Conservation (phyloP, 192 early-diverging fungal species). For the Neocallimastix lanati region DNA sequence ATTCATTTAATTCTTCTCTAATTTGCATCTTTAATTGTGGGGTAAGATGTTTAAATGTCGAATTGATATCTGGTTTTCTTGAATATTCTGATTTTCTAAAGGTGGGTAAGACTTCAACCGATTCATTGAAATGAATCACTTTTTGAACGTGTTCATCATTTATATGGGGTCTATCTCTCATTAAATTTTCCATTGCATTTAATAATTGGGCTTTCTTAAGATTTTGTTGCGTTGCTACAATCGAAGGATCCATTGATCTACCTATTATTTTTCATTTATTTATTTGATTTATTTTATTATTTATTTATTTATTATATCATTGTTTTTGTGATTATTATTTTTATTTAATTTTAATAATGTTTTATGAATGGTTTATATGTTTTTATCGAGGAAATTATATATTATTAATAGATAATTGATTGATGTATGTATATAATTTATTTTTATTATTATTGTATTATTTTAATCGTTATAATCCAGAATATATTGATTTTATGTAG, state of each 20-base stretch:
- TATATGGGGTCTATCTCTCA: background rate
- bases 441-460: too few species aligned
- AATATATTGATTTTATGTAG: too few species aligned
- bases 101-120: slow-evolving; percentile 42
- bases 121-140: slow-evolving; percentile 3
- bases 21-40: slow-evolving; percentile 68
- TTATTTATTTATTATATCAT: too few species aligned
- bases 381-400: too few species aligned
- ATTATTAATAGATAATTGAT: too few species aligned
- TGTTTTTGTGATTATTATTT: too few species aligned
- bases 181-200: background rate
- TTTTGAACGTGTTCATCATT: background rate
- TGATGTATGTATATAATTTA: too few species aligned
- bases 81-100: slow-evolving; percentile 66
- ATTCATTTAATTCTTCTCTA: slow-evolving; percentile 86
- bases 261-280: background rate
- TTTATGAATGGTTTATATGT: too few species aligned
- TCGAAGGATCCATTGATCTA: background rate
- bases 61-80: slow-evolving; percentile 59
- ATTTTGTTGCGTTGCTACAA: background rate
- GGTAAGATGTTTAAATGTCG: slow-evolving; percentile 67
- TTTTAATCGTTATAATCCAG: too few species aligned
- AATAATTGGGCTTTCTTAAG: background rate
- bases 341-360: too few species aligned
- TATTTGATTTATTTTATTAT: too few species aligned